phyloP scores from a whole-genome alignment of 164 flowering plant species.

The Dillenia suffruticosa region DNA sequence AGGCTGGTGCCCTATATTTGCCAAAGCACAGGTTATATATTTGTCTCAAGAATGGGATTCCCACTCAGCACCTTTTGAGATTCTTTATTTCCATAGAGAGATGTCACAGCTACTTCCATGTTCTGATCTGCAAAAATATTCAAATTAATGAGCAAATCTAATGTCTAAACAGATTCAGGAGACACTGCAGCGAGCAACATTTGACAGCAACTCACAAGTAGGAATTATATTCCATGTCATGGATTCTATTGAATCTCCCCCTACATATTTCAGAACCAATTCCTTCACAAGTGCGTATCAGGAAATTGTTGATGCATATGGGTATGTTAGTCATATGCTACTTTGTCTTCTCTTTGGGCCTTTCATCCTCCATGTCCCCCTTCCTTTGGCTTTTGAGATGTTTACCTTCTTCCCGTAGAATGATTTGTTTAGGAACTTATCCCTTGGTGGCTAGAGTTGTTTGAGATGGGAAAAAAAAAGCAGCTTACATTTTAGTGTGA shows the following conservation, averaged over 20 bases:
- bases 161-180: slow-evolving; percentile 72
- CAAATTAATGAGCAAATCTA: neutral
- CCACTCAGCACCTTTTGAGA: too few relatives aligned
- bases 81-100: too few relatives aligned
- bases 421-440: too few relatives aligned
- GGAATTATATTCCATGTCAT: slow-evolving; percentile 88
- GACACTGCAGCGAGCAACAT: slow-evolving; percentile 88
- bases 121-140: too few relatives aligned
- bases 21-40: slow-evolving; percentile 62
- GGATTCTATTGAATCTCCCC: slow-evolving; percentile 90
- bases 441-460: too few relatives aligned
- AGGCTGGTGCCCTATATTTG: slow-evolving; percentile 96
- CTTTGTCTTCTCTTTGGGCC: neutral
- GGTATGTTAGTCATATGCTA: slow-evolving; percentile 42
- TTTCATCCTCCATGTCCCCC: too few relatives aligned
- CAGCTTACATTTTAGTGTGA: too few relatives aligned
- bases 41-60: too few relatives aligned
- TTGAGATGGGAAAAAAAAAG: too few relatives aligned
- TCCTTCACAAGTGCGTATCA: slow-evolving; percentile 78
- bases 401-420: too few relatives aligned
- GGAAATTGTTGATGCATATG: slow-evolving; percentile 98
- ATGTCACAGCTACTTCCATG: too few relatives aligned
- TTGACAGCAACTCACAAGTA: slow-evolving; percentile 91
- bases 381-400: too few relatives aligned
- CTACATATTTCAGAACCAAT: slow-evolving; percentile 88